Percentiles rank a stretch among this genome's conserved stretches.
These are phyloP conservation scores for Amaranthus cruentus DNA, from an alignment of 148 eudicot genomes.

Conservation along the genomic window DNA sequence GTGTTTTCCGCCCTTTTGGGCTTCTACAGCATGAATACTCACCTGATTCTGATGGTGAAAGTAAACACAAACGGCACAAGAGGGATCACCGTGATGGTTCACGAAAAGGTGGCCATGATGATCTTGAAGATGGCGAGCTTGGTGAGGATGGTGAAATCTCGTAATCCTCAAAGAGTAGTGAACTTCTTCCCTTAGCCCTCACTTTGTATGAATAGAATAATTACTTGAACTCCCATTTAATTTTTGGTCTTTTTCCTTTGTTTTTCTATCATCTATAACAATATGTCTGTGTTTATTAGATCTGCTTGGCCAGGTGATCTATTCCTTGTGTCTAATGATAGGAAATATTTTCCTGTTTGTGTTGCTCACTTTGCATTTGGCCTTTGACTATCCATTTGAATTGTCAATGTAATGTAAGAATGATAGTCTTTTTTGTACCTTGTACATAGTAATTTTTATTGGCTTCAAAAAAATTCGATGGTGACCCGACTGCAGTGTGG, in stretches of 20 bases:
- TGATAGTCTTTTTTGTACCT: too few species aligned
- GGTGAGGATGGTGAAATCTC: constrained; percentile 90
- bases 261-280: too few species aligned
- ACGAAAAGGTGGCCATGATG: constrained; percentile 61
- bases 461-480: too few species aligned
- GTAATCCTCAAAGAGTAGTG: constrained; percentile 18
- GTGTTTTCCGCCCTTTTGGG: not conserved
- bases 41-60: constrained; percentile 91
- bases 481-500: too few species aligned
- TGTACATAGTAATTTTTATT: too few species aligned
- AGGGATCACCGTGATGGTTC: constrained; percentile 65
- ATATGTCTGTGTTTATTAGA: too few species aligned
- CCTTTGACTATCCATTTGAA: too few species aligned
- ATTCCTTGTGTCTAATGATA: too few species aligned
- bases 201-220: not conserved
- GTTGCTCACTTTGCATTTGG: too few species aligned
- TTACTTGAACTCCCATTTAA: not conserved
- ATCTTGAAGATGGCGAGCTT: constrained; percentile 98
- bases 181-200: not conserved
- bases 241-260: not conserved
- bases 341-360: too few species aligned
- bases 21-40: constrained; percentile 72
- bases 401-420: too few species aligned
- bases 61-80: constrained; percentile 74
- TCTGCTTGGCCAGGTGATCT: too few species aligned